Evolutionary conservation across 176 grass and related monocot genomes (phyloP), one percentile per base, ranked within the genome.

Genomic region (Carex cristatella): DNA sequence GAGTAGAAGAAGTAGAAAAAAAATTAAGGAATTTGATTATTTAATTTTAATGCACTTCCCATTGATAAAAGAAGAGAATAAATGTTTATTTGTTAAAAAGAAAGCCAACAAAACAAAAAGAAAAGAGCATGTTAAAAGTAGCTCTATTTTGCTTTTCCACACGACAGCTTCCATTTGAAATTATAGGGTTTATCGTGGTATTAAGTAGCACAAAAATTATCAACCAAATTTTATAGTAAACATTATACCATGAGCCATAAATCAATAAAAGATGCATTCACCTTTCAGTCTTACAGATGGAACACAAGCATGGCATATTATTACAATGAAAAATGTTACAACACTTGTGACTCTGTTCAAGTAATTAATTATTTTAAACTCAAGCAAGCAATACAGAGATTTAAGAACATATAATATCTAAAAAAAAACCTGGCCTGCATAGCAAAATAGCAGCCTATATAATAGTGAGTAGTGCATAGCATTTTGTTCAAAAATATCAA

Each of bases 291-390:
- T 31, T 31, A 76, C n/a, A 76, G 19, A 54, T 76, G 72, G 19
- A 54, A 49, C 31, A 30, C 54, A 55, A 69, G 46, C 19, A 31
- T 55, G 19, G 48, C 42, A 55, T 49, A 10, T 49, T 49, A 49
- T 49, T 49, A 31, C 48, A 55, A 55, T 30, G 48, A 30, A 14
- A 76, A 76, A 77, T 30, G 23, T 30, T 72, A 72, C 18, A 75
- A 76, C 4, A 76, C 14, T 16, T 31, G 19, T 71, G 6, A 40
- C 14, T 31, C 7, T 30, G 19, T 74, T 74, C 70, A 76, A 32
- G 48, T 23, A 76, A 54, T 55, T 44, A 77, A 54, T 77, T 77
- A 77, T 77, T 72, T 76, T 28, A 54, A 76, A 14, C 8, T 75
- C 23, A 54, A 53, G 65, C 65, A 7, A 76, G 71, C 4, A 75